Percentiles rank a stretch among this genome's conserved stretches.
Conservation (phyloP, 1,139 yeast genomes). For the Debaryomyces sp. region DNA sequence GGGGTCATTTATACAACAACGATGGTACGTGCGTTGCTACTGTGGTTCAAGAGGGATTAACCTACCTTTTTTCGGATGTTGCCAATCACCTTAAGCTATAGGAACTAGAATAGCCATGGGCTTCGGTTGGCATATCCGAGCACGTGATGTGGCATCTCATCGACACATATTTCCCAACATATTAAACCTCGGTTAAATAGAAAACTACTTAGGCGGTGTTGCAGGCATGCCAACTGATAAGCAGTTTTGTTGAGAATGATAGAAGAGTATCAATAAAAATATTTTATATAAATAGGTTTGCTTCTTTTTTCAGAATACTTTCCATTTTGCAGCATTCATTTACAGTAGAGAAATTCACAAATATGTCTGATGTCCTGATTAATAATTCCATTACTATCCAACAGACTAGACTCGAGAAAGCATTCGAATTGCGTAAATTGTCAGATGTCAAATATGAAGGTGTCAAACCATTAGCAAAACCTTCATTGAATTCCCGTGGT, state of each 20-base stretch:
- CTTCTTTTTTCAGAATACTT: background rate
- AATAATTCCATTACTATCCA: slow-evolving; percentile 9
- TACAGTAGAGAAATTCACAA: background rate
- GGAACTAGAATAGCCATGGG: background rate
- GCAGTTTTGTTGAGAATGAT: background rate
- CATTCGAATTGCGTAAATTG: slow-evolving; percentile 19
- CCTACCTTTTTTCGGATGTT: slow-evolving; percentile 32
- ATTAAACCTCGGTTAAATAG: slow-evolving; percentile 6
- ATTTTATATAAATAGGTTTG: background rate
- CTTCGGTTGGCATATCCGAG: background rate
- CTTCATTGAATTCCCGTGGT: slow-evolving; percentile 34
- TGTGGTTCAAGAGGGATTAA: slow-evolving; percentile 48
- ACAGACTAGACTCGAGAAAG: slow-evolving; percentile 10
- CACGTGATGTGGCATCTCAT: background rate
- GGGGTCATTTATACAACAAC: slow-evolving; percentile 40
- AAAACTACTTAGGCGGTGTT: slow-evolving; percentile 1
- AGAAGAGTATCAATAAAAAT: too few species aligned
- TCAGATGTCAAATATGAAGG: slow-evolving; percentile 26
- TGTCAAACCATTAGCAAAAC: slow-evolving; percentile 35
- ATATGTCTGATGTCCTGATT: slow-evolving; percentile 2
- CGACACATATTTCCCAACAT: background rate
- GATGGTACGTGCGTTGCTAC: slow-evolving; percentile 44
- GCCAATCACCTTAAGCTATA: slow-evolving; percentile 24
- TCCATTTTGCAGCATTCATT: background rate
- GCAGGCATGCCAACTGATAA: background rate